Evolutionary conservation across 225 moss, liverwort and hornwort species (phyloP), one percentile per base, ranked within the genome.

Genomic region (Lunularia cruciata): DNA sequence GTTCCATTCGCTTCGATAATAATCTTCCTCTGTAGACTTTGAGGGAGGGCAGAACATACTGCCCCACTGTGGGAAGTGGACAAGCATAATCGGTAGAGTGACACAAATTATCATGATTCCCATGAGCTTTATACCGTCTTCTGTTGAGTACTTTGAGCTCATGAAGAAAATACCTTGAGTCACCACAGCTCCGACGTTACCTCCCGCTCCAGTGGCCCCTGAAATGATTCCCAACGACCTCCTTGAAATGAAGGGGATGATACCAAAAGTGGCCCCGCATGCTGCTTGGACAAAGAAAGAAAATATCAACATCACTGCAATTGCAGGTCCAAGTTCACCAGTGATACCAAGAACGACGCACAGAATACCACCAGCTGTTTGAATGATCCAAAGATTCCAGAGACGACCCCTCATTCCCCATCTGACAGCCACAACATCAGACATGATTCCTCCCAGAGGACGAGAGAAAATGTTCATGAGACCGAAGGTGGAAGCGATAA

Each of bases 401-500:
- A 92, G 69, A 5, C 92, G 80, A 31, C 92, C 92, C 0, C 89
- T 79, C 92, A 92, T 92, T 8, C 92, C 92, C 5, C 48, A 67
- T 10, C 60, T 33, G 0, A 22, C 33, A 1, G 84, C 86, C 25
- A 59, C 47, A 0, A 72, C 0, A 34, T 90, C 90, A 8, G 90
- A 88, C 16, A 90, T 32, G 14, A 71, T 73, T 0, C 92, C 92
- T 0, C 92, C 92, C 0, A 83, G 9, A 0, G 92, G 92, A 0
- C 92, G 87, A 0, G 92, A 81, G 67, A 89, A 68, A 57, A 89
- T 18, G 74, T 92, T 92, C 86, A 83, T 83, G 33, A 92, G 67
- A 0, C 92, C 92, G 20, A 86, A 92, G 0, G 75, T 11, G 0
- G 92, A 79, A 0, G 87, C 92, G 13, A 92, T 69, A 37, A 77